Conservation (phyloP, 805 yeast genomes). For the Naumovozyma castellii region DNA sequence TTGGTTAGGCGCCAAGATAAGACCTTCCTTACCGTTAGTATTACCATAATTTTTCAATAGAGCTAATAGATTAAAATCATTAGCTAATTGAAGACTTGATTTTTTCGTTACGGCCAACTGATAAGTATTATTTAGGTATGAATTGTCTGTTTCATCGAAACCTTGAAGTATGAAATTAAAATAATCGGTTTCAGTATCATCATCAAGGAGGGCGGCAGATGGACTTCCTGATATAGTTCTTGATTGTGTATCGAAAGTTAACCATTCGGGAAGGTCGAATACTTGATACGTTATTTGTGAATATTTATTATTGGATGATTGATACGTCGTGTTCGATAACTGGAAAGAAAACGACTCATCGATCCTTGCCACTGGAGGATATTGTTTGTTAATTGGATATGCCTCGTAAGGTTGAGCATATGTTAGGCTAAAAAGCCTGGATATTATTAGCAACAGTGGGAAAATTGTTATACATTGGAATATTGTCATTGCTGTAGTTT, state of each 20-base stretch:
- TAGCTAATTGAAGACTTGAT: constrained; percentile 37
- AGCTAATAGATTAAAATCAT: constrained; percentile 33
- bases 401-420: constrained; percentile 24
- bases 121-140: constrained; percentile 40
- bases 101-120: constrained; percentile 50
- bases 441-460: background rate
- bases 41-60: constrained; percentile 57
- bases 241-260: constrained; percentile 53
- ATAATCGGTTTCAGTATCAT: constrained; percentile 35
- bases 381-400: constrained; percentile 45
- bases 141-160: constrained; percentile 45
- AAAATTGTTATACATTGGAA: too few species aligned
- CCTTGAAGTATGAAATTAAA: constrained; percentile 53
- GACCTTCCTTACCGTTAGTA: constrained; percentile 67
- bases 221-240: constrained; percentile 68
- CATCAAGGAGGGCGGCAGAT: constrained; percentile 14
- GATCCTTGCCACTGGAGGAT: constrained; percentile 79
- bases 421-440: background rate
- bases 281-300: constrained; percentile 45
- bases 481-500: too few species aligned
- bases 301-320: constrained; percentile 34
- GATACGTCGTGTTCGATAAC: constrained; percentile 61
- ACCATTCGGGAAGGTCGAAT: constrained; percentile 64
- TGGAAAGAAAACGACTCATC: constrained; percentile 53
- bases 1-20: constrained; percentile 65